A percentile compares a stretch with the other conserved stretches of the same genome.
Evolutionary conservation across 1,284 basidiomycete species (phyloP).

Genomic region (Marasmius oreades): DNA sequence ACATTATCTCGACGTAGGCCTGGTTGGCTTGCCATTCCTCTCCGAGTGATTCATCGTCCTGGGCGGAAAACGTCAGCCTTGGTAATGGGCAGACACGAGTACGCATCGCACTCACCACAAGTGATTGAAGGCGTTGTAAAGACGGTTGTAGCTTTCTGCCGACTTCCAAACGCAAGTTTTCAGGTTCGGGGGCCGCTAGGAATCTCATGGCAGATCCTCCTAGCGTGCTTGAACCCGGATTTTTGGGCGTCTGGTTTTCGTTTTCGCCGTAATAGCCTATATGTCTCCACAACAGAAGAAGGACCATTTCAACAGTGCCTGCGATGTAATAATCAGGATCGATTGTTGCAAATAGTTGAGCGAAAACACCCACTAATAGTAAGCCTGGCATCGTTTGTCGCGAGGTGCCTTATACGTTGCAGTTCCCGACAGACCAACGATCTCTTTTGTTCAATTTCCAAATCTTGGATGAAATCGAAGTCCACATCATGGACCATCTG

Average conservation of each 20-base stretch:
- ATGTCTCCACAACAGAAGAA: constrained; percentile 87
- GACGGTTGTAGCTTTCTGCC: constrained; percentile 47
- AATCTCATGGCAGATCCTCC: constrained; percentile 49
- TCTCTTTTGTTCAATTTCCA: constrained; percentile 67
- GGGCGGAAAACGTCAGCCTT: background rate
- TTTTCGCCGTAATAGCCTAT: constrained; percentile 58
- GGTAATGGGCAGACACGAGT: constrained; percentile 8
- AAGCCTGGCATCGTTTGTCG: constrained; percentile 46
- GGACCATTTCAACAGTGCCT: constrained; percentile 80
- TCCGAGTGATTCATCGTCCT: constrained; percentile 37
- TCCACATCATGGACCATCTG: constrained; percentile 59
- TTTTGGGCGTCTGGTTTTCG: constrained; percentile 28
- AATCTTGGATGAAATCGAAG: constrained; percentile 50
- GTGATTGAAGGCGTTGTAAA: constrained; percentile 43
- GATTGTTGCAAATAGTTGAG: constrained; percentile 6
- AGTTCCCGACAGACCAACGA: constrained; percentile 60
- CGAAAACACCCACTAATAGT: constrained; percentile 45
- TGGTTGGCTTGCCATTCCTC: constrained; percentile 56
- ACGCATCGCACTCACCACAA: constrained; percentile 40
- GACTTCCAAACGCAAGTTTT: constrained; percentile 52
- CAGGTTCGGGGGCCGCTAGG: constrained; percentile 48
- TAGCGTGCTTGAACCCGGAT: constrained; percentile 36
- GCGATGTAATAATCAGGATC: constrained; percentile 4
- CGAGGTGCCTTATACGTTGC: constrained; percentile 40
- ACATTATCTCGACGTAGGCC: constrained; percentile 69